phyloP scores from a whole-genome alignment of 306 rosid species.

The Vachellia pachyceras region DNA sequence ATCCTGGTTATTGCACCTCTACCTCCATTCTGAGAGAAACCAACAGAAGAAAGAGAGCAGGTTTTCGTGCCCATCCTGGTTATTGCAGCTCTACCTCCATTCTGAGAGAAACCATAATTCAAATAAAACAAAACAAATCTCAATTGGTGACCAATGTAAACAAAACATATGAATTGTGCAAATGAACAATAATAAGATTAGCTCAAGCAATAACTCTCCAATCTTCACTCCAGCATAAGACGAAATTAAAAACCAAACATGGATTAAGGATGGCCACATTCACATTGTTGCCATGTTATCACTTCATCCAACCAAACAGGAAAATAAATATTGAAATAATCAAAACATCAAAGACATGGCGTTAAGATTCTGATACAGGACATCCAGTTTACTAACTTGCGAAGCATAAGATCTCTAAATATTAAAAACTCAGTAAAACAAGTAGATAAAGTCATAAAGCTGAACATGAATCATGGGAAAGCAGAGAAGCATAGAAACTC shows the following conservation, averaged over 20 bases:
- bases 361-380: background rate
- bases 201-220: background rate
- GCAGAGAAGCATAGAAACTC: background rate
- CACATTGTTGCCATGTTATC: background rate
- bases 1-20: constrained; percentile 40
- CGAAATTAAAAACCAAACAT: background rate
- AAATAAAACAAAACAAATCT: constrained; percentile 1
- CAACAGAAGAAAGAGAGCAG: no score
- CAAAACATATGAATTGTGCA: constrained; percentile 5
- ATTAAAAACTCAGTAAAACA: background rate
- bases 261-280: background rate
- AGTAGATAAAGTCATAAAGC: background rate
- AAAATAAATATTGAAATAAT: background rate
- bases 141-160: constrained; percentile 1
- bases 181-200: constrained; percentile 21
- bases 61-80: no score
- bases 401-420: background rate
- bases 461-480: background rate
- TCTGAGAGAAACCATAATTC: constrained; percentile 30
- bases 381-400: background rate
- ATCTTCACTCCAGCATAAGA: background rate
- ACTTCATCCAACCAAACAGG: background rate
- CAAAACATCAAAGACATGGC: background rate
- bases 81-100: no score
- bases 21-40: constrained; percentile 67